phyloP scores from a whole-genome alignment of 2,329 filamentous ascomycete species.

The Alternaria gaisen region DNA sequence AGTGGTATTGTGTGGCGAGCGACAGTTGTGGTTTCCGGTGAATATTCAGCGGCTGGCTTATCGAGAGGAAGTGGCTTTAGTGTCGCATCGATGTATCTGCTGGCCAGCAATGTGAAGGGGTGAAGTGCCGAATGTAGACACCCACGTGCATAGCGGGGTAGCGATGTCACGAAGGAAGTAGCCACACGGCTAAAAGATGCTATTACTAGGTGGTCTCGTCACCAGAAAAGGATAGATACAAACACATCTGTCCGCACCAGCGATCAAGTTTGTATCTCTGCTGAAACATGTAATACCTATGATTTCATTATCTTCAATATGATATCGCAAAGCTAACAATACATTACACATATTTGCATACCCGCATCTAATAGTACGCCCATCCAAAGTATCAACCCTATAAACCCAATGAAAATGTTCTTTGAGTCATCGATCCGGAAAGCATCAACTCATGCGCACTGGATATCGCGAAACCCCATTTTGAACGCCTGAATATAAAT shows the following conservation, averaged over 20 bases:
- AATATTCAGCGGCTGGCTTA: neutral
- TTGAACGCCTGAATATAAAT: neutral
- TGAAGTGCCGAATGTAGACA: no score
- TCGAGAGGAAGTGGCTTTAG: no score
- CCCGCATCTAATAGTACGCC: slow-evolving; percentile 2
- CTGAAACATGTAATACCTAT: no score
- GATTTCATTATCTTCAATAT: neutral
- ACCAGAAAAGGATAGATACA: neutral
- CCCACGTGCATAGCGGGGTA: neutral
- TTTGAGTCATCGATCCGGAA: neutral
- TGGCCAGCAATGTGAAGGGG: no score
- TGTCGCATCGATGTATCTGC: no score
- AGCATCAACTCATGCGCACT: neutral
- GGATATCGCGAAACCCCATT: slow-evolving; percentile 8
- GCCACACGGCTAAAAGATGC: accelerated
- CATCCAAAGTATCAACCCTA: neutral
- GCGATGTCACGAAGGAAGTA: neutral
- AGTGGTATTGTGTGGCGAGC: no score
- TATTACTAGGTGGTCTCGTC: no score
- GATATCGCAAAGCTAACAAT: neutral
- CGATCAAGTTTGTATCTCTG: neutral
- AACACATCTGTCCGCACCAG: neutral
- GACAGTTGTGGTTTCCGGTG: no score
- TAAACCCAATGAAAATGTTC: neutral
- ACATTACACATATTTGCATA: neutral